phyloP scores from a whole-genome alignment of 202 grass and related monocot genomes.

The Eragrostis tef region DNA sequence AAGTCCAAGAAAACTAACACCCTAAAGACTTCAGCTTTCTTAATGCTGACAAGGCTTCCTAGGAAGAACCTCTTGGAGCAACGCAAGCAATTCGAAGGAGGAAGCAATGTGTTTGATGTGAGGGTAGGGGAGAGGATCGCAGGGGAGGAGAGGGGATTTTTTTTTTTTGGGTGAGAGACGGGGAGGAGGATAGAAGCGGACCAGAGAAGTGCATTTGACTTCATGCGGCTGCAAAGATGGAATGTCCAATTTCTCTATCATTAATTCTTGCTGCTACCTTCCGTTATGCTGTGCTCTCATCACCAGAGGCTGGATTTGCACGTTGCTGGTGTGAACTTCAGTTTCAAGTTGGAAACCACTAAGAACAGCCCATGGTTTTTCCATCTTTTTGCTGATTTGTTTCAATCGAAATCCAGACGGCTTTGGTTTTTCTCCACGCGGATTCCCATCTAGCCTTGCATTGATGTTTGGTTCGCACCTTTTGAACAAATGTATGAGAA shows the following conservation, averaged over 20 bases:
- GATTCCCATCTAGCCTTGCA: background rate
- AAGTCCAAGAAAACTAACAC: background rate
- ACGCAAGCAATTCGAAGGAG: no score
- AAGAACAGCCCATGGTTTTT: background rate
- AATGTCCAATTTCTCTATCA: background rate
- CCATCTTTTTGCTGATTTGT: background rate
- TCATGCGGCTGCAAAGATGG: background rate
- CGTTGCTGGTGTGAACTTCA: slow-evolving; percentile 9
- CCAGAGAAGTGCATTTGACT: background rate
- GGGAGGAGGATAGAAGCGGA: slow-evolving; percentile 10
- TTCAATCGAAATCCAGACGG: background rate
- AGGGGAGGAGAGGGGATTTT: background rate
- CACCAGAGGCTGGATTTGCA: background rate
- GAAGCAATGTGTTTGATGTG: background rate
- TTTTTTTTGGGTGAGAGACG: background rate
- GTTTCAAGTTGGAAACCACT: background rate
- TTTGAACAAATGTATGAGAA: background rate
- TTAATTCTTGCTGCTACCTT: slow-evolving; percentile 24
- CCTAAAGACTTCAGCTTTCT: background rate
- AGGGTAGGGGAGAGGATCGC: background rate
- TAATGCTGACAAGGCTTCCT: background rate
- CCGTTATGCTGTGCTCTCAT: background rate
- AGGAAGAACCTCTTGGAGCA: background rate
- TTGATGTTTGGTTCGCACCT: background rate
- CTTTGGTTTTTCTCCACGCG: background rate